A percentile compares a stretch with the other conserved stretches of the same genome.
phyloP scores from a whole-genome alignment of 2,329 filamentous ascomycete species.

The Xylariaceae sp. region DNA sequence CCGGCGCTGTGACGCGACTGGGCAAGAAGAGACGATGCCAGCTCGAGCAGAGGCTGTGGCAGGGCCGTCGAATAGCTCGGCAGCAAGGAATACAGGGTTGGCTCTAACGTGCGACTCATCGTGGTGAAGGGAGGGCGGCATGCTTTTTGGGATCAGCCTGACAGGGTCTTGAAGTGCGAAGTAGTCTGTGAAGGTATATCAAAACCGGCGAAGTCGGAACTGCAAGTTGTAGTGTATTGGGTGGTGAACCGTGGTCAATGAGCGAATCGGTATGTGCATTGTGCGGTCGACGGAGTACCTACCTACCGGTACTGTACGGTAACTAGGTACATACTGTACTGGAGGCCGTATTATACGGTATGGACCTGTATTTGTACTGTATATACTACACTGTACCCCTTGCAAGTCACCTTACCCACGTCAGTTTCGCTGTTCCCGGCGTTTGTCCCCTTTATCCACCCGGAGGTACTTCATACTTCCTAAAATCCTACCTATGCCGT shows the following conservation, averaged over 20 bases:
- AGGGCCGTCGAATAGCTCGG: conserved; percentile 66
- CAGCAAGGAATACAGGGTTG: conserved; percentile 67
- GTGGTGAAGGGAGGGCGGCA: background rate
- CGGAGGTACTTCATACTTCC: background rate
- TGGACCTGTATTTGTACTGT: too few relatives aligned
- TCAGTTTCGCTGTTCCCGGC: background rate
- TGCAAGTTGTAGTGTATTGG: background rate
- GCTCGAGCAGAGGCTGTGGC: conserved; percentile 64
- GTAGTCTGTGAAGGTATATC: background rate
- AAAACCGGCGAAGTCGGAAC: background rate
- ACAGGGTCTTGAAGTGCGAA: too few relatives aligned
- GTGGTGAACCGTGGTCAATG: too few relatives aligned
- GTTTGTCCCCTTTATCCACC: background rate
- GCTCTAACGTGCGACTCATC: conserved; percentile 74
- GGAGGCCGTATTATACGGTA: too few relatives aligned
- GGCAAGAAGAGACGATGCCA: conserved; percentile 69
- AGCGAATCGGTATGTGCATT: too few relatives aligned
- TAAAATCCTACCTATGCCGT: too few relatives aligned
- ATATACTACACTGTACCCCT: too few relatives aligned
- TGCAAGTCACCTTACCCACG: background rate
- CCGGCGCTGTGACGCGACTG: conserved; percentile 76
- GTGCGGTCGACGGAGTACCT: too few relatives aligned
- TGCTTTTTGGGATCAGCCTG: background rate
- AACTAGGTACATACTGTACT: too few relatives aligned
- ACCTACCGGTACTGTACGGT: too few relatives aligned